These are phyloP conservation scores for Saccharomycopsis crataegensis DNA, from an alignment of 1,139 yeast genomes.

Conservation along the genomic window DNA sequence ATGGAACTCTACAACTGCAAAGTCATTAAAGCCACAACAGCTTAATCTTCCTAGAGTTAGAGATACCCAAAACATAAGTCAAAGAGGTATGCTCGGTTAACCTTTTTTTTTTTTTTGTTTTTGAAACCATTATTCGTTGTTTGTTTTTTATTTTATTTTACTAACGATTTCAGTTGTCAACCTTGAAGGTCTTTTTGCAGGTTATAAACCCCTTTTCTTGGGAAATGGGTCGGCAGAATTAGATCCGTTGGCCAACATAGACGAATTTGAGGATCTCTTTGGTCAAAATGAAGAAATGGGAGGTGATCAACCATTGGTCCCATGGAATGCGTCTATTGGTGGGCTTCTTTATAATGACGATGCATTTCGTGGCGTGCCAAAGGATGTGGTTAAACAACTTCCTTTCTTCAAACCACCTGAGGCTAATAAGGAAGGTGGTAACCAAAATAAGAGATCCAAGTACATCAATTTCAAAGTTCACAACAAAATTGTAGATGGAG, in stretches of 20 bases:
- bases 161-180: conserved; percentile 11
- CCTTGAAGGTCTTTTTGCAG: conserved; percentile 29
- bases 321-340: conserved; percentile 31
- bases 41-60: conserved; percentile 3
- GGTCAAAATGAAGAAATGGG: conserved; percentile 21
- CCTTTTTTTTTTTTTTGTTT: background rate
- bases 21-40: background rate
- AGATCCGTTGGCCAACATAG: conserved; percentile 3
- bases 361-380: conserved; percentile 27
- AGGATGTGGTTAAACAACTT: conserved; percentile 24
- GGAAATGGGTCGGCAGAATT: conserved; percentile 24
- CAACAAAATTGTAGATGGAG: conserved; percentile 16
- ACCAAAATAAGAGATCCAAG: background rate
- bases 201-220: conserved; percentile 29
- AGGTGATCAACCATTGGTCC: conserved; percentile 22
- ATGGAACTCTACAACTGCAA: too few relatives aligned
- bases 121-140: background rate
- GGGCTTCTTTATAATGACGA: conserved; percentile 28
- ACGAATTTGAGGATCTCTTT: conserved; percentile 21
- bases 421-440: background rate
- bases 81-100: background rate
- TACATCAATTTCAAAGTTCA: conserved; percentile 17
- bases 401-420: conserved; percentile 24
- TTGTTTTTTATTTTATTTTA: background rate
- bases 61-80: conserved; percentile 8